Conservation (phyloP, 83 land plant species). For the Isoetes engelmannii region DNA sequence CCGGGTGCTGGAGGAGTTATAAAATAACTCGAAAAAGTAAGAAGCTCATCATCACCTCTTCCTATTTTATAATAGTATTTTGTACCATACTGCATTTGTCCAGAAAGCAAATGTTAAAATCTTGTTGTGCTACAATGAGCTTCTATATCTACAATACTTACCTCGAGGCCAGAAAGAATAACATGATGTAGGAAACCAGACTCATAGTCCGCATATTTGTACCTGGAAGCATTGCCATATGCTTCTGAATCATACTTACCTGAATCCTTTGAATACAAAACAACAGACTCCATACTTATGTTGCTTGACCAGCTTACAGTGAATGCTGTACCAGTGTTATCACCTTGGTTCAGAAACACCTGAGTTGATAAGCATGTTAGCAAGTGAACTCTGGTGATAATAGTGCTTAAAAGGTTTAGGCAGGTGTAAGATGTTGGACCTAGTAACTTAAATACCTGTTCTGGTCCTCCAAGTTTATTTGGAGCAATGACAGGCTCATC, state of each 20-base stretch:
- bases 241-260: neutral
- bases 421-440: neutral
- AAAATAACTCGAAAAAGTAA: neutral
- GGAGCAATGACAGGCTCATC: slow-evolving; percentile 16
- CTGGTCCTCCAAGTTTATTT: slow-evolving; percentile 1
- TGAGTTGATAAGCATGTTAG: no score
- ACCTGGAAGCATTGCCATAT: neutral
- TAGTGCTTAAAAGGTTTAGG: neutral
- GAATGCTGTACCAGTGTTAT: neutral
- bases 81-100: neutral
- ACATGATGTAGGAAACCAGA: slow-evolving; percentile 6
- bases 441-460: neutral
- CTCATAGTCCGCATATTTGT: slow-evolving; percentile 2
- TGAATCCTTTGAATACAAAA: neutral
- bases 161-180: slow-evolving; percentile 2
- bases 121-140: neutral
- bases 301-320: slow-evolving; percentile 15
- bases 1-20: neutral
- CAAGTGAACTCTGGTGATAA: no score
- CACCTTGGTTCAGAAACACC: no score
- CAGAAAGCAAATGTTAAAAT: neutral
- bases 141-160: neutral
- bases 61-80: slow-evolving; percentile 2
- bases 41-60: neutral
- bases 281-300: slow-evolving; percentile 4